A percentile compares a stretch with the other conserved stretches of the same genome.
Evolutionary conservation across 2,329 filamentous ascomycete species (phyloP).

Genomic region (Sphaerulina musiva): DNA sequence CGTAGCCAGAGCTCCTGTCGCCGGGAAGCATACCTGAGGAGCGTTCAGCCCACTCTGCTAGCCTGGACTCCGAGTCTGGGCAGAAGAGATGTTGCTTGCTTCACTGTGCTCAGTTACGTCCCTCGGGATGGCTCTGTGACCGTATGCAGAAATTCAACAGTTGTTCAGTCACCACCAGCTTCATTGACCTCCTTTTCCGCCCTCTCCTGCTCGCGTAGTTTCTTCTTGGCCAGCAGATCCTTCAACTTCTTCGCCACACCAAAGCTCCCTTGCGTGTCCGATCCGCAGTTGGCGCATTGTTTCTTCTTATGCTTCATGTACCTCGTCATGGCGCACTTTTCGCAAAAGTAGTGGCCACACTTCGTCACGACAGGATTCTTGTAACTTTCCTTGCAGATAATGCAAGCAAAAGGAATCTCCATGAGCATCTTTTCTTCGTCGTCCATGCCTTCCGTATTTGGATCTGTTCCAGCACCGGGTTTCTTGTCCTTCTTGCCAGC

Average conservation of each 20-base stretch:
- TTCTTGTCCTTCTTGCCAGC: conserved; percentile 59
- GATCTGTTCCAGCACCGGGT: conserved; percentile 49
- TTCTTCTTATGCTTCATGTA: conserved; percentile 76
- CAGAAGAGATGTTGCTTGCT: too few species aligned
- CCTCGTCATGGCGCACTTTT: conserved; percentile 75
- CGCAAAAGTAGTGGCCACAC: conserved; percentile 95
- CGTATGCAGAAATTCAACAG: not conserved
- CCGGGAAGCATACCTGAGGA: too few species aligned
- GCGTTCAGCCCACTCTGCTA: too few species aligned
- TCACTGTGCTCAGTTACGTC: too few species aligned
- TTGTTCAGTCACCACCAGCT: conserved; percentile 39
- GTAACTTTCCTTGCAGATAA: conserved; percentile 76
- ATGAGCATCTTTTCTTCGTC: conserved; percentile 68
- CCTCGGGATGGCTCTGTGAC: too few species aligned
- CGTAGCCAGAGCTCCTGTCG: too few species aligned
- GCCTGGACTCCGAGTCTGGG: too few species aligned
- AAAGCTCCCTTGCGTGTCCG: conserved; percentile 82
- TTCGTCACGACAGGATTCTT: conserved; percentile 76
- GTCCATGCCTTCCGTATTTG: conserved; percentile 44
- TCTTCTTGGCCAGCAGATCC: conserved; percentile 70
- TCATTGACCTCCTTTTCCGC: conserved; percentile 50
- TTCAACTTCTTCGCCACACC: conserved; percentile 78
- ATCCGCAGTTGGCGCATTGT: conserved; percentile 75
- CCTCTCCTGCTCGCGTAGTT: conserved; percentile 53
- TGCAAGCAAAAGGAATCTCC: conserved; percentile 81